Evolutionary conservation across 1,139 yeast species (phyloP), one percentile per base, ranked within the genome.

Genomic region (Debaryomyces fabryi): DNA sequence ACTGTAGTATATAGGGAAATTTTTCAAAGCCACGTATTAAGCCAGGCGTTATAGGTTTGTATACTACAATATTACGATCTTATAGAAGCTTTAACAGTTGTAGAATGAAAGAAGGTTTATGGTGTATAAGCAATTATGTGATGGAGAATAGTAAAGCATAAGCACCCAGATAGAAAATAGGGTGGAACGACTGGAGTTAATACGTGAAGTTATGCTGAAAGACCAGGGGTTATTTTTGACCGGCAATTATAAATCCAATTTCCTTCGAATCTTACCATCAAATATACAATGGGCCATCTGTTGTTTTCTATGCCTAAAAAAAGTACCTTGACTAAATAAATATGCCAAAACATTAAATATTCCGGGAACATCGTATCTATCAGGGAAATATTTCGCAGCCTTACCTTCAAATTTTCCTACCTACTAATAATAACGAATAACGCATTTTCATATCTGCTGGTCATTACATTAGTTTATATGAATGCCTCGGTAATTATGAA

Each of bases 31-130:
- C 25, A 18, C 4, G 15, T 20, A 21, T 35, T 35, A 20, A 18
- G 25, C 38, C 15, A 20, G 38, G 25, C 1, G 25, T 18, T 35
- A 35, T 35, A 35, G 23, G 24, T 35, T 35, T 35, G 24, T 35
- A 35, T 35, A 35, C 38, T 35, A 35, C 38, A 35, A 35, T 35
- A 35, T 35, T 18, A 35, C 25, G 25, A 35, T 20, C 15, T 35
- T 35, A 35, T 35, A 35, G 38, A 35, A 10, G 16, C 13, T 27
- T 27, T 5, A 27, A 35, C 38, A 12, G 4, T 10, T 12, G 38
- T 35, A 34, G 38, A 15, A 16, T 13, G 6, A 15, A 8, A 16
- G 9, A 32, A 7, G 18, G 34, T 6, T 18, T 3, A 10, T 32
- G 16, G 12, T 29, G 32, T 10, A 15, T 16, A 7, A 18, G 16